These are phyloP conservation scores for Penicillium paradoxum DNA, from an alignment of 495 filamentous ascomycete genomes.

Conservation along the genomic window DNA sequence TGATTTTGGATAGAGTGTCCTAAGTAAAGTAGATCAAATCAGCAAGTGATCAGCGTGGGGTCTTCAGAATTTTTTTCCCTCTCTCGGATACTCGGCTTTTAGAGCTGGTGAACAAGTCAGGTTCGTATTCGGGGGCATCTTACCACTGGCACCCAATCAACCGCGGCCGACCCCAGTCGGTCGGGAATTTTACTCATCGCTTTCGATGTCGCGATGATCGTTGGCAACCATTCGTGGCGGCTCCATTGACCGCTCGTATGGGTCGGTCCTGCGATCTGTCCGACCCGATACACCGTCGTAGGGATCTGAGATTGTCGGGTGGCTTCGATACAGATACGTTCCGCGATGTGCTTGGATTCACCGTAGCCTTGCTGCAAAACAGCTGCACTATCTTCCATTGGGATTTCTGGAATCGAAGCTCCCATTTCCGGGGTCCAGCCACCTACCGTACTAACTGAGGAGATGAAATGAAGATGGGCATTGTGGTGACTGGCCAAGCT, in stretches of 20 bases:
- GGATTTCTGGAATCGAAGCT: conserved; percentile 41
- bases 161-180: conserved; percentile 13
- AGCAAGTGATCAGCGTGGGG: background rate
- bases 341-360: conserved; percentile 51
- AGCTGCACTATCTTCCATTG: conserved; percentile 37
- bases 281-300: conserved; percentile 49
- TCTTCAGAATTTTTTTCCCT: background rate
- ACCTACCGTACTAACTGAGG: conserved; percentile 47
- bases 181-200: conserved; percentile 21
- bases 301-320: conserved; percentile 34
- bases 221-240: conserved; percentile 33
- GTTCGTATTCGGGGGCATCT: conserved; percentile 2
- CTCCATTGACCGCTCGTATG: conserved; percentile 30
- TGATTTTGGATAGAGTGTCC: conserved; percentile 19
- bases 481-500: conserved; percentile 36
- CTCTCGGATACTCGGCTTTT: background rate
- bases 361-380: conserved; percentile 47
- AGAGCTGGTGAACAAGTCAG: background rate
- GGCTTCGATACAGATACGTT: conserved; percentile 48
- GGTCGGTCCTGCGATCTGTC: conserved; percentile 54
- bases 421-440: conserved; percentile 26
- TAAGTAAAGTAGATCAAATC: conserved; percentile 5
- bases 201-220: conserved; percentile 32
- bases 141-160: conserved; percentile 28
- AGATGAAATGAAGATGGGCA: conserved; percentile 53